Evolutionary conservation across 2,329 filamentous ascomycete species (phyloP).

Genomic region (Penicillium sp.): DNA sequence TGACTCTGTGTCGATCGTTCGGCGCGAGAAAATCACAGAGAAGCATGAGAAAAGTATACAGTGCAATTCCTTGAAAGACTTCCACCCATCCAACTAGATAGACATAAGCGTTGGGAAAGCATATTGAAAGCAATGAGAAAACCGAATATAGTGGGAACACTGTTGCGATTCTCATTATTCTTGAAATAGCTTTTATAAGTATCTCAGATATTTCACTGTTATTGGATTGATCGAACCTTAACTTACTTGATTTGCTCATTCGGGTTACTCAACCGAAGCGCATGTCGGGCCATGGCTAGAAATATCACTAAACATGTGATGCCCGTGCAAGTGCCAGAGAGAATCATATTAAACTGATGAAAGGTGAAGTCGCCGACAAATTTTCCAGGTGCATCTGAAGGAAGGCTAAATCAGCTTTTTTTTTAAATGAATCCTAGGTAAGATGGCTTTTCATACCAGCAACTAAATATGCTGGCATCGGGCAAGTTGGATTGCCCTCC

Average conservation of each 20-base stretch:
- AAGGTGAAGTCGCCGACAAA: conserved; percentile 32
- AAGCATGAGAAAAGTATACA: conserved; percentile 50
- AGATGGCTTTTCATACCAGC: conserved; percentile 4
- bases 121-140: conserved; percentile 45
- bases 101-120: conserved; percentile 42
- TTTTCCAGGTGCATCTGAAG: conserved; percentile 13
- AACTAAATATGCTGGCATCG: conserved; percentile 11
- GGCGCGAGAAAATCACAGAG: conserved; percentile 47
- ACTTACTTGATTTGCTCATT: conserved; percentile 47
- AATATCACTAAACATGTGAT: conserved; percentile 38
- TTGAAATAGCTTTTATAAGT: conserved; percentile 8
- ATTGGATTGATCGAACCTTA: neutral
- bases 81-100: conserved; percentile 48
- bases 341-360: conserved; percentile 41
- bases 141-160: conserved; percentile 49
- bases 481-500: conserved; percentile 10
- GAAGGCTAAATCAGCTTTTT: neutral
- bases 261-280: conserved; percentile 46
- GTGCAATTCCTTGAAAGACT: conserved; percentile 45
- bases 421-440: neutral
- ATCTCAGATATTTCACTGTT: neutral
- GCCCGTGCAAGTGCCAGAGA: conserved; percentile 41
- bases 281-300: conserved; percentile 38
- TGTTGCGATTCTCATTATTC: conserved; percentile 48
- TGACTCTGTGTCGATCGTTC: conserved; percentile 35